Base-by-base conservation (phyloP, 2,329 filamentous ascomycete species). In the Neonectria faginata region DNA sequence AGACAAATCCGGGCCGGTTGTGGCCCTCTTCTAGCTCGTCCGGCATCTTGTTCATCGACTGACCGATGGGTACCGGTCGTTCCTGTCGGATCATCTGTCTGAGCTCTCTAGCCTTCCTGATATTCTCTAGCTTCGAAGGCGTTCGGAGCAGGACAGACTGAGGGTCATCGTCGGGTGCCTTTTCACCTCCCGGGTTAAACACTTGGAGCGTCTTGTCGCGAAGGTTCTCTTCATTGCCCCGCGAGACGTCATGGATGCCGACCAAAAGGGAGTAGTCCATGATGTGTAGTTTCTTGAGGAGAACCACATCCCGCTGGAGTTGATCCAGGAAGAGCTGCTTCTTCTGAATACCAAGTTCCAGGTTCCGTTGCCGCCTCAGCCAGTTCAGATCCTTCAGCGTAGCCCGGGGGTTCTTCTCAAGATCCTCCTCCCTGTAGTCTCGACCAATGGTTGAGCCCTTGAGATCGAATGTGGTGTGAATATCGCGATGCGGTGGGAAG, bases 231-330 rank as follows among this genome's bases (percentile, higher is more conserved):
- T 97, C 94, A 76, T 99, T 99, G 31, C 96, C 96, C 71, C 92
- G 91, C 59, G 89, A 88, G 20, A 97, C 79, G 76, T 99, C 96
- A 76, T 99, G 96, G 55, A 98, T 96, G 54, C 96, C 96, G 59
- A 99, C 89, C 41, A 99, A 85, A 66, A 99, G 87, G 10, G 95
- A 98, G 80, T 99, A 99, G 79, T 99, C 96, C 96, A 99, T 99
- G 74, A 99, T 98, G 73, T 97, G 91, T 47, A 98, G 84, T 72
- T 87, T 89, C 79, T 98, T 94, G 64, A 99, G 82, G 33, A 99
- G 84, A 57, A 89, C 88, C 9, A 99, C 96, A 78, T 99, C 96
- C 65, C 88, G 88, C 71, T 94, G 88, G 75, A 99, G 88, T 80
- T 99, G 96, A 73, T 94, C 89, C 51, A 98, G 85, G 77, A 99